Percentiles rank a stretch among this genome's conserved stretches.
Conservation (phyloP, 257 asterid genomes). For the Linaria vulgaris region DNA sequence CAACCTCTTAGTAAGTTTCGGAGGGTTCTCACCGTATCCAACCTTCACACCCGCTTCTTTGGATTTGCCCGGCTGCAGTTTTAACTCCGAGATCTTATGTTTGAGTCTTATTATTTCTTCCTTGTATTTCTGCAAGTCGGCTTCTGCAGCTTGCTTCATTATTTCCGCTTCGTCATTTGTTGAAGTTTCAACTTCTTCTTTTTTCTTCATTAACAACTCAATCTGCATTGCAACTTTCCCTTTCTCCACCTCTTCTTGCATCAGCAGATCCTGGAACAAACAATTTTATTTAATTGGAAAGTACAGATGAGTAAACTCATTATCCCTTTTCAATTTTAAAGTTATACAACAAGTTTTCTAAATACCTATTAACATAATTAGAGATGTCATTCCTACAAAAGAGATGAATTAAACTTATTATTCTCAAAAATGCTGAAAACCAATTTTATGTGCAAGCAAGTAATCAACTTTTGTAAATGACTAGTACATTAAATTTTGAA, state of each 20-base stretch:
- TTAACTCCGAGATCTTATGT: conserved; percentile 44
- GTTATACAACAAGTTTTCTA: no score
- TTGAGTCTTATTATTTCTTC: conserved; percentile 42
- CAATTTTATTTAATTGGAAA: no score
- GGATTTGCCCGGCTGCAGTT: conserved; percentile 41
- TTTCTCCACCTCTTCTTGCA: conserved; percentile 59
- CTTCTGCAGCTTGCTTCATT: conserved; percentile 42
- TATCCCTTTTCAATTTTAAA: no score
- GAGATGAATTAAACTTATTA: no score
- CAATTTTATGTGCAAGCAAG: no score
- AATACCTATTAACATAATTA: no score
- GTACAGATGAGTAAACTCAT: no score
- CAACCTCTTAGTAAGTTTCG: conserved; percentile 42
- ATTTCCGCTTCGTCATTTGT: conserved; percentile 40
- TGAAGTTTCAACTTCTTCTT: conserved; percentile 35
- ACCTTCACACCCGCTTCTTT: conserved; percentile 51
- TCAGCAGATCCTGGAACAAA: conserved; percentile 46
- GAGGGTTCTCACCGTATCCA: conserved; percentile 26
- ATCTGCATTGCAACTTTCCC: conserved; percentile 20
- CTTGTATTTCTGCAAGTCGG: conserved; percentile 30
- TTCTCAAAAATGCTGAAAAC: no score
- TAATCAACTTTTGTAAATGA: no score
- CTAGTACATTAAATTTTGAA: background rate
- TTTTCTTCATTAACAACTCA: conserved; percentile 33
- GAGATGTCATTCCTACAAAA: no score